Conservation (phyloP, 2,329 filamentous ascomycete genomes). For the Akanthomyces lecanii region DNA sequence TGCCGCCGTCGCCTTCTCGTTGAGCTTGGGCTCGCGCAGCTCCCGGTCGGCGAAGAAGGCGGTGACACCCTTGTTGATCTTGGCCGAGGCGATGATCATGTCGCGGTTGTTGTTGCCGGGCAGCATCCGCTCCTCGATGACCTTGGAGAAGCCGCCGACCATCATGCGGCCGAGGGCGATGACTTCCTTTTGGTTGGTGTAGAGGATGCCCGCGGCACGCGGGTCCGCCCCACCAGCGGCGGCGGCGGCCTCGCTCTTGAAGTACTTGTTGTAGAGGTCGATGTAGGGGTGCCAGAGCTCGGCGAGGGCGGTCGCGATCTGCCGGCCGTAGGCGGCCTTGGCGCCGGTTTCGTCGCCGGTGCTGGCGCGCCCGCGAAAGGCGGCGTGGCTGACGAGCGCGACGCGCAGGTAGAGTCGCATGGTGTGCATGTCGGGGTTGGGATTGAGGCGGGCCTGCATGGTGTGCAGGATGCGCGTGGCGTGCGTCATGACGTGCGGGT, state of each 20-base stretch:
- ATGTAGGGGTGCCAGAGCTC: slow-evolving; percentile 48
- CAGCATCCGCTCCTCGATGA: slow-evolving; percentile 39
- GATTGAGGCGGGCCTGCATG: slow-evolving; percentile 45
- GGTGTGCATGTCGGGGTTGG: slow-evolving; percentile 45
- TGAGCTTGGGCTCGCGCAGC: slow-evolving; percentile 29
- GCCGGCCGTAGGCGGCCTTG: slow-evolving; percentile 43
- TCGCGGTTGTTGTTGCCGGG: slow-evolving; percentile 30
- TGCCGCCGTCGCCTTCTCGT: slow-evolving; percentile 20
- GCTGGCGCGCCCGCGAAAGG: slow-evolving; percentile 32
- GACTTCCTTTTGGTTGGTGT: slow-evolving; percentile 38
- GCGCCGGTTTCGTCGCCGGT: slow-evolving; percentile 30
- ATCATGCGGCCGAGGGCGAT: slow-evolving; percentile 43
- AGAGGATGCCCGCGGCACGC: slow-evolving; percentile 20
- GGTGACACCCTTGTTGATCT: slow-evolving; percentile 36
- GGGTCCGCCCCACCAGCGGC: slow-evolving; percentile 22
- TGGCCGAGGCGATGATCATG: slow-evolving; percentile 31
- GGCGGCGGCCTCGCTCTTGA: slow-evolving; percentile 26
- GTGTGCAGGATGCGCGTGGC: slow-evolving; percentile 61
- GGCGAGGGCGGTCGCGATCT: slow-evolving; percentile 47
- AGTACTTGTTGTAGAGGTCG: slow-evolving; percentile 34
- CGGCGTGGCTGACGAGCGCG: slow-evolving; percentile 45
- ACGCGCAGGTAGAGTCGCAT: slow-evolving; percentile 55
- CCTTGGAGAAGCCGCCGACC: slow-evolving; percentile 42
- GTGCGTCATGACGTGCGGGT: slow-evolving; percentile 62
- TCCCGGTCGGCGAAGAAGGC: slow-evolving; percentile 34